Evolutionary conservation across 2,329 filamentous ascomycete species (phyloP).

Genomic region (Colletotrichum endophyticum): DNA sequence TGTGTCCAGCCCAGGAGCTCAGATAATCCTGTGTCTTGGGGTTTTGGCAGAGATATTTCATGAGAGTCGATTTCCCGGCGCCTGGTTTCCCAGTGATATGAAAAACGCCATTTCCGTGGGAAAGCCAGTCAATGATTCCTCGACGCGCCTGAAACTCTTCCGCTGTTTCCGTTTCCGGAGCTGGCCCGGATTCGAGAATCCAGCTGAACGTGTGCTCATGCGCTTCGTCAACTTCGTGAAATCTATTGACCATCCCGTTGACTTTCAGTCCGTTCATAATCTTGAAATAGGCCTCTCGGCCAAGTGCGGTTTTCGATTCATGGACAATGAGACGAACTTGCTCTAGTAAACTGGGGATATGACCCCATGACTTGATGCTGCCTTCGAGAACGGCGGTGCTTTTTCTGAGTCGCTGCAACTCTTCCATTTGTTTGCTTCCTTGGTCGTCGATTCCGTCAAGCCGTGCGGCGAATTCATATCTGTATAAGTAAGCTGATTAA

Average conservation of each 20-base stretch:
- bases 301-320: neutral
- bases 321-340: neutral
- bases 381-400: neutral
- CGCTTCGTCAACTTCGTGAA: neutral
- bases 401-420: neutral
- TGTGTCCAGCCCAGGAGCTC: neutral
- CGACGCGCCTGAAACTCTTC: neutral
- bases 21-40: neutral
- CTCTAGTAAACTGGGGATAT: neutral
- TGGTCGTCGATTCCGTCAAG: neutral
- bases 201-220: neutral
- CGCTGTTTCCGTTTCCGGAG: neutral
- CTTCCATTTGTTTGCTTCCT: neutral
- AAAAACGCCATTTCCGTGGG: neutral
- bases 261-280: neutral
- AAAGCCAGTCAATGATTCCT: neutral
- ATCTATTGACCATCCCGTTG: neutral
- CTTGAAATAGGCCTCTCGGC: neutral
- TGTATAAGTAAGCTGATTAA: neutral
- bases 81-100: neutral
- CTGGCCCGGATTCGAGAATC: neutral
- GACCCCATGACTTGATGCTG: neutral
- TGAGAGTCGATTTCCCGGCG: conserved; percentile 1
- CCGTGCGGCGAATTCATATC: neutral
- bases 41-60: neutral